Percentiles rank a stretch among this genome's conserved stretches.
Conservation (phyloP, 2,329 filamentous ascomycete genomes). For the Curvularia sp. region DNA sequence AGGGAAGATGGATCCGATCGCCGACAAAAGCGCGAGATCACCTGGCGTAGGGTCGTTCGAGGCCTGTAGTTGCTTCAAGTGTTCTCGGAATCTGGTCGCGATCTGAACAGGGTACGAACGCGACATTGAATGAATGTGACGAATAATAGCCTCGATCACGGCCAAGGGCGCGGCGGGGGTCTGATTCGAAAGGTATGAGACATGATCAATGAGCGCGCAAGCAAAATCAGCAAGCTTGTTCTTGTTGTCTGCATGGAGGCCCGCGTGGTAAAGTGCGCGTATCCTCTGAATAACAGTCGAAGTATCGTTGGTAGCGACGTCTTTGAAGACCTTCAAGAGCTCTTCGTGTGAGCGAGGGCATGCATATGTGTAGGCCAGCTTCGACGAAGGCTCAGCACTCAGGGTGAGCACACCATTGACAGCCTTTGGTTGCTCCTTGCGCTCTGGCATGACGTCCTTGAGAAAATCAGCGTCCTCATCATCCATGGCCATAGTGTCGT, state of each 20-base stretch:
- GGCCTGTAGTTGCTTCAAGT: conserved; percentile 65
- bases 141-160: conserved; percentile 78
- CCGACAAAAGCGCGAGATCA: conserved; percentile 83
- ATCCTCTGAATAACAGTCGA: conserved; percentile 87
- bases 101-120: conserved; percentile 84
- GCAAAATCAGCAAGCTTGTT: conserved; percentile 76
- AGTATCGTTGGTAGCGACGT: conserved; percentile 68
- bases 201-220: conserved; percentile 69
- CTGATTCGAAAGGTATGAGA: conserved; percentile 64
- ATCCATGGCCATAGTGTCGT: conserved; percentile 50
- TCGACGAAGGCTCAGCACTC: conserved; percentile 53
- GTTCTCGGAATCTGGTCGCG: conserved; percentile 76
- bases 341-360: conserved; percentile 83
- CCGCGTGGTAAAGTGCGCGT: conserved; percentile 88
- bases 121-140: conserved; percentile 90
- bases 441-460: conserved; percentile 51
- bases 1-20: conserved; percentile 83
- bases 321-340: conserved; percentile 69
- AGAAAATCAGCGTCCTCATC: conserved; percentile 59
- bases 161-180: conserved; percentile 64
- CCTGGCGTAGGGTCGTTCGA: conserved; percentile 65
- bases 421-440: conserved; percentile 40
- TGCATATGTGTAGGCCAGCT: conserved; percentile 80
- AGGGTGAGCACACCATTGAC: conserved; percentile 52
- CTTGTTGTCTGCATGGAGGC: conserved; percentile 85